Conservation (phyloP, 2,329 filamentous ascomycete genomes). For the Neobulgaria alba region DNA sequence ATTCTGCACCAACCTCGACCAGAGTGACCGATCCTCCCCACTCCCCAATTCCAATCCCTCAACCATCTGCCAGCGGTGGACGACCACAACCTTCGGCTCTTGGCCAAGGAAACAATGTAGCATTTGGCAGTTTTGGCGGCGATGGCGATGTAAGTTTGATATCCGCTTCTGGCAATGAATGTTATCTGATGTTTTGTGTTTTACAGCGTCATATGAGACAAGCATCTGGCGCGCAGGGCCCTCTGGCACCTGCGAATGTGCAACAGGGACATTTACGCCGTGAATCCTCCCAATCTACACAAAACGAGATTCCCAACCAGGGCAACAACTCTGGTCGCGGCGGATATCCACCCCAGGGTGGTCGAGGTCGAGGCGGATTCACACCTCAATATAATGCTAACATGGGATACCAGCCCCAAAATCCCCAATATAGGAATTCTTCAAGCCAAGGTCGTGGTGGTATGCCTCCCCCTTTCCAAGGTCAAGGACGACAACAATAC, state of each 20-base stretch:
- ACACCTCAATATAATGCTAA: slow-evolving; percentile 45
- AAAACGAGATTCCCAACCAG: slow-evolving; percentile 62
- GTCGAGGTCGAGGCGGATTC: slow-evolving; percentile 50
- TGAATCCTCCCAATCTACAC: slow-evolving; percentile 76
- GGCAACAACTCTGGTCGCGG: slow-evolving; percentile 38
- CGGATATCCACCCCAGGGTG: slow-evolving; percentile 42
- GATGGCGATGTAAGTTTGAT: slow-evolving; percentile 66
- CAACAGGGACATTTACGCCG: slow-evolving; percentile 68
- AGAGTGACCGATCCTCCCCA: slow-evolving; percentile 75
- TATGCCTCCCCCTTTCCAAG: slow-evolving; percentile 38
- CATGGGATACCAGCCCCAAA: slow-evolving; percentile 41
- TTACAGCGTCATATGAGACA: slow-evolving; percentile 60
- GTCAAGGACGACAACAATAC: slow-evolving; percentile 39
- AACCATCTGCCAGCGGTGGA: slow-evolving; percentile 64
- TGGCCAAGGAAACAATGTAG: slow-evolving; percentile 57
- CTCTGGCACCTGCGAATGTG: slow-evolving; percentile 52
- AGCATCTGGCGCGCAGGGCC: slow-evolving; percentile 52
- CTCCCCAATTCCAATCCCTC: slow-evolving; percentile 85
- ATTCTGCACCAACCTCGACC: slow-evolving; percentile 55
- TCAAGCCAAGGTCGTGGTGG: slow-evolving; percentile 40
- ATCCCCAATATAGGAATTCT: slow-evolving; percentile 23
- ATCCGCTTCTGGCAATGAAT: slow-evolving; percentile 8
- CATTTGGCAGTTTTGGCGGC: slow-evolving; percentile 74
- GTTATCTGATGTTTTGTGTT: slow-evolving; percentile 22
- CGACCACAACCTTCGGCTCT: slow-evolving; percentile 72